Base-by-base conservation (phyloP, 192 early-diverging fungal genomes). In the Cladochytrium replicatum region DNA sequence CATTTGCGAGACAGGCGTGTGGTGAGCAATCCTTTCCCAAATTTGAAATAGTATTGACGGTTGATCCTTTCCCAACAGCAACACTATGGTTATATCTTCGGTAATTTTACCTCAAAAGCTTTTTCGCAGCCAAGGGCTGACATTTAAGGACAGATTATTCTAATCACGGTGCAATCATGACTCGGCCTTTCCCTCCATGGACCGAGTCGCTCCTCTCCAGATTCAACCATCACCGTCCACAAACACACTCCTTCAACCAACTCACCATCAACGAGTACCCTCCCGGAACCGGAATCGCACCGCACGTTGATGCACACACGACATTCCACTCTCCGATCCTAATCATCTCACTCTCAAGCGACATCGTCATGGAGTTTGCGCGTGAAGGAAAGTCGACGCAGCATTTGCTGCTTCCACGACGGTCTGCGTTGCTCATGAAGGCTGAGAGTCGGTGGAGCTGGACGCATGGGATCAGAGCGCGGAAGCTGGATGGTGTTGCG, bases 301-400 rank as follows among this genome's bases (percentile, higher is more conserved):
- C 68, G 31, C 75, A 78, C 52, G 39, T 47, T 6, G 74, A 77
- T 50, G 45, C 50, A 31, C 74, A 77, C 47, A 60, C 65, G 13
- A 31, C 68, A 13, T 73, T 76, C 30, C 43, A 51, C 1, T 64
- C 59, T 3, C 51, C 50, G 1, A 9, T 76, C 4, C 29, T 70
- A 0, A 45, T 70, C 19, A 25, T 69, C 29, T 68, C 65, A 2
- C 55, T 76, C 58, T 64, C 54, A 25, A 55, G 46, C 37, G 72
- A 66, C 2, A 64, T 75, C 24, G 60, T 71, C 3, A 78, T 78
- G 75, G 72, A 72, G 55, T 75, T 78, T 42, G 63, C 63, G 37
- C 50, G 52, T 27, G 64, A 49, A 5, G 52, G 44, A 3, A 44
- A 47, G 13, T 9, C 30, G 29, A 38, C 53, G 22, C 48, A 34